phyloP scores from a whole-genome alignment of 2,329 filamentous ascomycete genomes.

The Pyrenophora teres region DNA sequence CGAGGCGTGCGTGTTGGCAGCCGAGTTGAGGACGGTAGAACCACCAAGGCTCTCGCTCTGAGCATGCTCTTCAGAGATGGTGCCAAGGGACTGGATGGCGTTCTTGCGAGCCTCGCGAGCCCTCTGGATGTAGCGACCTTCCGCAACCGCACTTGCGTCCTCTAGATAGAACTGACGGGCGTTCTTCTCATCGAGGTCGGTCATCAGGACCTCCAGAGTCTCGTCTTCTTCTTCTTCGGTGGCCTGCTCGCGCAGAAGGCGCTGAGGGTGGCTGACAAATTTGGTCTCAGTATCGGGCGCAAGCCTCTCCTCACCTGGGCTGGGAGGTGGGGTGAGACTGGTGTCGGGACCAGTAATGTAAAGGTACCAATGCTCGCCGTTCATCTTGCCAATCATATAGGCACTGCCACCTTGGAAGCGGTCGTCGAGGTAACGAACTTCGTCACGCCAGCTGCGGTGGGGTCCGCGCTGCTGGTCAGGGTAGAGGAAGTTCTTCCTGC shows the following conservation, averaged over 20 bases:
- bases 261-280: slow-evolving; percentile 62
- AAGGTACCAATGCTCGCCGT: slow-evolving; percentile 98
- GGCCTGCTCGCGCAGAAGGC: slow-evolving; percentile 52
- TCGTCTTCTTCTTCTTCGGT: slow-evolving; percentile 68
- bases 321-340: slow-evolving; percentile 79
- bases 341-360: slow-evolving; percentile 90
- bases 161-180: slow-evolving; percentile 73
- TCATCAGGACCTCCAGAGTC: slow-evolving; percentile 73
- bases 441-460: slow-evolving; percentile 96
- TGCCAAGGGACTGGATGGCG: slow-evolving; percentile 63
- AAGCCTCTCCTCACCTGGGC: slow-evolving; percentile 59
- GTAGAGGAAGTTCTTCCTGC: slow-evolving; percentile 97
- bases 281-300: slow-evolving; percentile 63
- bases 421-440: slow-evolving; percentile 89
- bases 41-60: slow-evolving; percentile 44
- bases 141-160: slow-evolving; percentile 87
- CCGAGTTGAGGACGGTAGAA: slow-evolving; percentile 45
- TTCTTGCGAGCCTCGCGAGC: slow-evolving; percentile 66
- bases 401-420: slow-evolving; percentile 92
- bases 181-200: slow-evolving; percentile 68
- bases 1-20: slow-evolving; percentile 49
- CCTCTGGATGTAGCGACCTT: slow-evolving; percentile 73
- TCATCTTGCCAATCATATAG: slow-evolving; percentile 99
- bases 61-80: slow-evolving; percentile 59
- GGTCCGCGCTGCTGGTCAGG: slow-evolving; percentile 92